Percentiles rank a stretch among this genome's conserved stretches.
These are phyloP conservation scores for Ciborinia camelliae DNA, from an alignment of 2,329 filamentous ascomycete genomes.

Conservation along the genomic window DNA sequence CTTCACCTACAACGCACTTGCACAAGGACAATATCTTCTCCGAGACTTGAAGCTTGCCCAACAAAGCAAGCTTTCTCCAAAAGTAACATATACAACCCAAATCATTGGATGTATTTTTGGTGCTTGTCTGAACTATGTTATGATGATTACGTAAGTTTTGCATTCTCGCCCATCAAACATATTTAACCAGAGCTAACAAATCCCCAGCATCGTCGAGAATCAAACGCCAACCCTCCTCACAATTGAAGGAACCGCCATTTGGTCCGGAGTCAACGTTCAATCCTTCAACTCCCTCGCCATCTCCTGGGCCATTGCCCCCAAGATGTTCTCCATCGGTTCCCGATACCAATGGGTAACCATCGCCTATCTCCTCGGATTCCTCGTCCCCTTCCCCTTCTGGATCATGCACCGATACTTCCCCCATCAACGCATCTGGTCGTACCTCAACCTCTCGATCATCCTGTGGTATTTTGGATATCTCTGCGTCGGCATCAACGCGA, in stretches of 20 bases:
- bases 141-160: constrained; percentile 49
- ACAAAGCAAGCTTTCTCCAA: constrained; percentile 46
- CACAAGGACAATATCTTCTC: constrained; percentile 45
- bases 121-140: constrained; percentile 52
- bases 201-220: constrained; percentile 59
- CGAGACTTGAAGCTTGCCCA: constrained; percentile 51
- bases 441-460: constrained; percentile 65
- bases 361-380: constrained; percentile 69
- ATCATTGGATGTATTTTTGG: constrained; percentile 43
- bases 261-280: constrained; percentile 56
- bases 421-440: constrained; percentile 59
- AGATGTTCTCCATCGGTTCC: constrained; percentile 62
- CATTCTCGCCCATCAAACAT: constrained; percentile 40
- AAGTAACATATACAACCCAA: constrained; percentile 39
- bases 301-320: constrained; percentile 68
- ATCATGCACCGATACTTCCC: constrained; percentile 49
- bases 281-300: constrained; percentile 65
- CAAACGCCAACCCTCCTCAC: constrained; percentile 62
- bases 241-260: constrained; percentile 56
- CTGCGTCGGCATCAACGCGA: constrained; percentile 66
- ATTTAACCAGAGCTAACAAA: too few species aligned
- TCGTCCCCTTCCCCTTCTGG: constrained; percentile 60
- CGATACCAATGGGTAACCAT: constrained; percentile 64
- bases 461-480: constrained; percentile 61
- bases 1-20: constrained; percentile 53